Evolutionary conservation across 164 flowering plant species (phyloP).

Genomic region (Echeveria elegans): DNA sequence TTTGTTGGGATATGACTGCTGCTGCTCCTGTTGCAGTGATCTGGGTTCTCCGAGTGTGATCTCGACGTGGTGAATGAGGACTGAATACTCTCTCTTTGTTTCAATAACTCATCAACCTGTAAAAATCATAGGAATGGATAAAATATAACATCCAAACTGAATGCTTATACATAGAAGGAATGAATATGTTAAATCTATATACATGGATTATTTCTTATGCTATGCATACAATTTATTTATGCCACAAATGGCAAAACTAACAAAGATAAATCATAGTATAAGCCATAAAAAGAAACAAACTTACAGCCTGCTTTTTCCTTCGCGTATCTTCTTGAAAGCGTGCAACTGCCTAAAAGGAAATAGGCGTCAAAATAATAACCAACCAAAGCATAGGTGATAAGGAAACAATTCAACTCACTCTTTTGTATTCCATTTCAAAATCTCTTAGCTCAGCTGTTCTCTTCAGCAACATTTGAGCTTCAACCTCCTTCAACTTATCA

Average conservation of each 20-base stretch:
- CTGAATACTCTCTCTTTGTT: constrained; percentile 74
- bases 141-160: background rate
- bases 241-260: too few species aligned
- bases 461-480: constrained; percentile 76
- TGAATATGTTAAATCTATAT: too few species aligned
- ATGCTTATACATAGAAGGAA: too few species aligned
- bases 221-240: too few species aligned
- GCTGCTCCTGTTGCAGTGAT: constrained; percentile 36
- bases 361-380: background rate
- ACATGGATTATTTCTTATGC: too few species aligned
- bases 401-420: constrained; percentile 29
- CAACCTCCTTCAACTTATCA: constrained; percentile 73
- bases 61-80: constrained; percentile 57
- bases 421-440: constrained; percentile 88
- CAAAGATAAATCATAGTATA: too few species aligned
- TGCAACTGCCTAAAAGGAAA: constrained; percentile 66
- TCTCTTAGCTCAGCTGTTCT: constrained; percentile 91
- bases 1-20: constrained; percentile 44
- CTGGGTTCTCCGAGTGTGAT: constrained; percentile 23
- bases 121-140: constrained; percentile 7
- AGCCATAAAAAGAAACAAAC: constrained; percentile 17
- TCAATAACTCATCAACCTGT: constrained; percentile 91
- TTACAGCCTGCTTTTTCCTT: constrained; percentile 87
- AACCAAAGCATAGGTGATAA: background rate
- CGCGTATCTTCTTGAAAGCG: constrained; percentile 88